Evolutionary conservation across 2,329 filamentous ascomycete species (phyloP).

Genomic region (Cordyceps cateniannulata): DNA sequence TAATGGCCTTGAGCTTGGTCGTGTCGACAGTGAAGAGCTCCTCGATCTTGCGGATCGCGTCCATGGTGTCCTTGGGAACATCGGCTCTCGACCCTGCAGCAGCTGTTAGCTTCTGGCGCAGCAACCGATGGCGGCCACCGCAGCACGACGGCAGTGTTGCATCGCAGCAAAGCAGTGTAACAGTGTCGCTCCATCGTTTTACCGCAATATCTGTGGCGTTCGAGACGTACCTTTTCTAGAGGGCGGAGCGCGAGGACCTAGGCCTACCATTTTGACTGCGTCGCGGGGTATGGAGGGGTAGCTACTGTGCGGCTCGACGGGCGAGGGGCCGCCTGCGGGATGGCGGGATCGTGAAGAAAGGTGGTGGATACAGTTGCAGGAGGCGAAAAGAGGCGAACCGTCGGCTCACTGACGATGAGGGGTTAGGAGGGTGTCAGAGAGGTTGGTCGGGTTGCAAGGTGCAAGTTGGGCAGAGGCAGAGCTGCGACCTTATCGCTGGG

Average conservation of each 20-base stretch:
- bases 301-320: constrained; percentile 3
- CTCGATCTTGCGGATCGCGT: constrained; percentile 78
- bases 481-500: constrained; percentile 7
- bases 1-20: constrained; percentile 81
- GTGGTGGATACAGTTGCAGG: not conserved
- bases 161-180: not conserved
- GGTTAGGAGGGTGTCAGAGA: not conserved
- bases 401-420: not conserved
- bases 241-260: constrained; percentile 14
- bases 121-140: not conserved
- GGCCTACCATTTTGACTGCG: constrained; percentile 13
- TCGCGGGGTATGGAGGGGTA: constrained; percentile 15
- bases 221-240: constrained; percentile 11
- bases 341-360: not conserved
- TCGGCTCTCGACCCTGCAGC: constrained; percentile 77
- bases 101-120: not conserved
- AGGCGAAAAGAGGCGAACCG: not conserved
- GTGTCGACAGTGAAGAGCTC: constrained; percentile 73
- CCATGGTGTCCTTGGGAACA: constrained; percentile 74
- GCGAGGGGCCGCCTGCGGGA: not conserved
- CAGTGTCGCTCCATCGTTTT: not conserved
- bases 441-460: constrained; percentile 1
- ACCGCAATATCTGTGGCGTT: not conserved
- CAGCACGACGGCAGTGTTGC: not conserved
- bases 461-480: constrained; percentile 4